phyloP scores from a whole-genome alignment of 2,329 filamentous ascomycete species.

The Tolypocladium inflatum region DNA sequence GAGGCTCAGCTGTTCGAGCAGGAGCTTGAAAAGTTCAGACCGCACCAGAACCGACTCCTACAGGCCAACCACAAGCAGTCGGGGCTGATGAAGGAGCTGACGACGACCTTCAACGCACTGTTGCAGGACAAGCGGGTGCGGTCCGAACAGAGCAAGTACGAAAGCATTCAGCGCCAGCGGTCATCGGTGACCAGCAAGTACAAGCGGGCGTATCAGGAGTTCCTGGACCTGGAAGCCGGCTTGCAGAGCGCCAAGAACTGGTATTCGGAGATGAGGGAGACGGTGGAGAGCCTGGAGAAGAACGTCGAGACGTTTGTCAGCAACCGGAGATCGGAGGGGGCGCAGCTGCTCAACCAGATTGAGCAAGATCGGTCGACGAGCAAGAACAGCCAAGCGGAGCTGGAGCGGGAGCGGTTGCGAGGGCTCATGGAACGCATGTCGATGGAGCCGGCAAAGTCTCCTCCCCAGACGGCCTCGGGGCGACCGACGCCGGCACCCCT shows the following conservation, averaged over 20 bases:
- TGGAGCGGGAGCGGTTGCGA: slow-evolving; percentile 78
- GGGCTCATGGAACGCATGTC: slow-evolving; percentile 95
- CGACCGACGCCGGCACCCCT: slow-evolving; percentile 29
- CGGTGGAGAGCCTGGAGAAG: slow-evolving; percentile 82
- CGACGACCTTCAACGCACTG: slow-evolving; percentile 73
- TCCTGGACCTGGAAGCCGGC: slow-evolving; percentile 79
- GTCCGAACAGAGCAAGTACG: slow-evolving; percentile 91
- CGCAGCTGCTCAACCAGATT: slow-evolving; percentile 80
- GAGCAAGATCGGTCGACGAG: slow-evolving; percentile 64
- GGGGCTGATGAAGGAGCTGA: slow-evolving; percentile 89
- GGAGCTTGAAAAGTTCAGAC: slow-evolving; percentile 94
- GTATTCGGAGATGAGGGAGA: slow-evolving; percentile 94
- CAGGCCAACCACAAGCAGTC: slow-evolving; percentile 95
- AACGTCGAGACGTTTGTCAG: slow-evolving; percentile 97
- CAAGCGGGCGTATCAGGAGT: slow-evolving; percentile 85
- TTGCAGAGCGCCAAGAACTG: slow-evolving; percentile 83
- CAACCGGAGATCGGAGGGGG: slow-evolving; percentile 84
- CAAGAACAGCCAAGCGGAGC: slow-evolving; percentile 56
- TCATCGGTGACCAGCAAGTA: slow-evolving; percentile 77
- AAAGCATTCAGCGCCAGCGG: slow-evolving; percentile 74
- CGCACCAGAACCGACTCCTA: slow-evolving; percentile 81
- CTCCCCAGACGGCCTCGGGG: slow-evolving; percentile 16
- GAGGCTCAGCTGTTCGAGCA: slow-evolving; percentile 89
- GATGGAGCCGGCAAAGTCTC: slow-evolving; percentile 52
- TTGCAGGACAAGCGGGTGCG: slow-evolving; percentile 90